Base-by-base conservation (phyloP, 1,139 yeast genomes). In the Hansenula lynferdii region DNA sequence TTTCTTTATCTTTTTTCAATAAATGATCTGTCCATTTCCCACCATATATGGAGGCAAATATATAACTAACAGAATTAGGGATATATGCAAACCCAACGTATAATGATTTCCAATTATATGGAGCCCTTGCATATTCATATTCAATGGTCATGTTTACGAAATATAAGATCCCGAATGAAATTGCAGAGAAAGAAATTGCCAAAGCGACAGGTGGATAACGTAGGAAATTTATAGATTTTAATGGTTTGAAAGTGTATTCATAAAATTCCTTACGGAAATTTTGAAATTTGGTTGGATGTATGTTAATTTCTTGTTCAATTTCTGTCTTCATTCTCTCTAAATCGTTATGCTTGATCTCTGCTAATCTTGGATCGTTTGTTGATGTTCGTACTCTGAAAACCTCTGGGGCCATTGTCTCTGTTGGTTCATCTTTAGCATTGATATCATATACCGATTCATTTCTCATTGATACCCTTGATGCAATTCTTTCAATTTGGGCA, bases 11-110 rank as follows among this genome's bases (percentile, higher is more conserved):
- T 21, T 70, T 66, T 36, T 63, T 67, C 35, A 85, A 62, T 31
- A 85, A 62, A 28, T 62, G 57, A 58, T 87, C 96, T 41, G 80
- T 80, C 85, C 92, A 86, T 45, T 72, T 70, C 2, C 96, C 96
- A 23, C 95, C 94, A 42, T 75, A 64, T 14, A 85, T 60, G 3
- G 92, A 80, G 0, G 94, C 92, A 34, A 81, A 50, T 27, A 86
- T 62, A 53, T 86, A 86, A 0, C 92, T 79, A 15, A 85, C 73
- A 0, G 95, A 85, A 58, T 86, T 85, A 29, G 96, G 96, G 29
- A 87, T 77, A 61, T 85, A 87, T 45, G 84, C 69, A 30, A 87
- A 65, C 33, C 96, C 96, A 38, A 82, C 72, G 42, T 81, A 71
- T 38, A 85, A 62, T 1, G 84, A 61, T 29, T 68, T 64, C 65